Percentiles rank a stretch among this genome's conserved stretches.
phyloP scores from a whole-genome alignment of 139 green algal genomes.

The Auxenochlorella pyrenoidosa region DNA sequence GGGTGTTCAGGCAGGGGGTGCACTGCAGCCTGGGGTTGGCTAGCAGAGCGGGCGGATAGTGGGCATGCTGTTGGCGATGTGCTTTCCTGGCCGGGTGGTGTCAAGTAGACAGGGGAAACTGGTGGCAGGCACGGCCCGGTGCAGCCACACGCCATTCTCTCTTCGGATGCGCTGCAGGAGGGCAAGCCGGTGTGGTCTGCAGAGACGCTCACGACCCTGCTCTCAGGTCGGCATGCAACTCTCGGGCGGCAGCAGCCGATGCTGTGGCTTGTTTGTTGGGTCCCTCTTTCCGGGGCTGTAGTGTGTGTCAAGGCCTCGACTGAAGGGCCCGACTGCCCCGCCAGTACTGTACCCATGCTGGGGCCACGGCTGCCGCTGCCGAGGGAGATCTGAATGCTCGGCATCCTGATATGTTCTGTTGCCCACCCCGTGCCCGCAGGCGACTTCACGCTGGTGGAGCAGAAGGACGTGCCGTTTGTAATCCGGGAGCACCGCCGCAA shows the following conservation, averaged over 20 bases:
- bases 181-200: conserved; percentile 39
- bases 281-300: no score
- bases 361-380: no score
- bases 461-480: conserved; percentile 66
- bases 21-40: no score
- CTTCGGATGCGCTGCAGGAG: conserved; percentile 12
- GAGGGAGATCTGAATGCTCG: neutral
- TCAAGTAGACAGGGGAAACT: neutral
- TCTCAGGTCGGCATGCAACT: conserved; percentile 23
- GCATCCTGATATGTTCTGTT: neutral
- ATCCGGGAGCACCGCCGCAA: conserved; percentile 72
- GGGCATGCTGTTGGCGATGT: no score
- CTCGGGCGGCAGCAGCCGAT: neutral
- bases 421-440: neutral
- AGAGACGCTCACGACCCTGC: conserved; percentile 47
- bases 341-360: neutral
- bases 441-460: conserved; percentile 51
- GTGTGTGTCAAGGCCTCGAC: no score
- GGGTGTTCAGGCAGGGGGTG: no score
- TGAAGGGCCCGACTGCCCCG: no score
- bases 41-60: no score
- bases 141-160: neutral
- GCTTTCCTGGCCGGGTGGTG: neutral
- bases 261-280: neutral
- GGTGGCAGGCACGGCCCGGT: neutral